These are phyloP conservation scores for Heracleum sosnowskyi DNA, from an alignment of 129 eudicot species.

Conservation along the genomic window DNA sequence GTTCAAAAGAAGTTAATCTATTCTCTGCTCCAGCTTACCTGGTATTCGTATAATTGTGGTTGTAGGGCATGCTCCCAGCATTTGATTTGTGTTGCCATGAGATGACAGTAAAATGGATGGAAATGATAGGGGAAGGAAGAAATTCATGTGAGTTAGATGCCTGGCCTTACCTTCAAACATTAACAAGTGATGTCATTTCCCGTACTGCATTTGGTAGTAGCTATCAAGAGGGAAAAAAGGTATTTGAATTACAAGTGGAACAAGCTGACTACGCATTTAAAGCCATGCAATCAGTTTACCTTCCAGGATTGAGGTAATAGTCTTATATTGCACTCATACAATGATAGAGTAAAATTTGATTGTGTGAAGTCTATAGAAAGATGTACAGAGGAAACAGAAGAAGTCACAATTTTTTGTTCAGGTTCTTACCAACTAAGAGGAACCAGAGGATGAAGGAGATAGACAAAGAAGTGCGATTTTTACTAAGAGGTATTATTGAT, in stretches of 20 bases:
- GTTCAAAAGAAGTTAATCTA: background rate
- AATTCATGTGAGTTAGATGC: background rate
- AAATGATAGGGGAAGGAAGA: background rate
- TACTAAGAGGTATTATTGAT: background rate
- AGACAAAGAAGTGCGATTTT: background rate
- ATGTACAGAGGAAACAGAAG: too few relatives aligned
- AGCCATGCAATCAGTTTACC: background rate
- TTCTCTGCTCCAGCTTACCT: background rate
- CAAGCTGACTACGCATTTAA: background rate
- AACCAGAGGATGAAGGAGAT: background rate
- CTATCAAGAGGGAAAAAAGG: background rate
- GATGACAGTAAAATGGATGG: background rate
- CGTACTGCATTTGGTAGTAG: background rate
- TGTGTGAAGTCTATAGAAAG: background rate
- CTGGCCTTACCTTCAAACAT: background rate
- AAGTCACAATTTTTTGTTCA: background rate
- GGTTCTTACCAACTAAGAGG: conserved; percentile 1
- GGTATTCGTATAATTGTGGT: background rate
- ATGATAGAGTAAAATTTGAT: background rate
- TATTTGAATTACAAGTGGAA: background rate
- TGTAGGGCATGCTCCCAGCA: conserved; percentile 3
- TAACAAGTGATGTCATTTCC: background rate
- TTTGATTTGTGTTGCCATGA: background rate
- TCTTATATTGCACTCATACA: background rate
- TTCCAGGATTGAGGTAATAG: background rate